These are phyloP conservation scores for Colletotrichum tabaci DNA, from an alignment of 2,329 filamentous ascomycete species.

Conservation along the genomic window DNA sequence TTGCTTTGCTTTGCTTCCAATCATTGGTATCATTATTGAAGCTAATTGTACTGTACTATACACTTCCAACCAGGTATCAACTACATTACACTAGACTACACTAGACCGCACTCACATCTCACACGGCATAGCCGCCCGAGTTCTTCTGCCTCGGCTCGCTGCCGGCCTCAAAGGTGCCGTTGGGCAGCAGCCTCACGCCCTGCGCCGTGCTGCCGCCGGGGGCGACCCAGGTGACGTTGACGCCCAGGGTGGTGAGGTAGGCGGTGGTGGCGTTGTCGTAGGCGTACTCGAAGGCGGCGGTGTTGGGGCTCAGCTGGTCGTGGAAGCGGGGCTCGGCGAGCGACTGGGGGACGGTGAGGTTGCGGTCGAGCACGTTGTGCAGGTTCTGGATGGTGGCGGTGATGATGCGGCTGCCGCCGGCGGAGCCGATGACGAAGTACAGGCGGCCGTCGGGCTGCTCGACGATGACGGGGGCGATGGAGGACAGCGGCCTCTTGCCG, in stretches of 20 bases:
- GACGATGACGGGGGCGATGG: constrained; percentile 83
- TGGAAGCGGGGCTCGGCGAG: constrained; percentile 81
- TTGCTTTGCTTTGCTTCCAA: too few species aligned
- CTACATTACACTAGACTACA: too few species aligned
- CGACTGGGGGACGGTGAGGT: constrained; percentile 73
- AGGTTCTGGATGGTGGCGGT: constrained; percentile 85
- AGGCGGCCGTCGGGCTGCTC: constrained; percentile 78
- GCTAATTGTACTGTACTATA: too few species aligned
- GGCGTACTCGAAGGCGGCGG: constrained; percentile 77
- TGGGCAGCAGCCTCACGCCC: constrained; percentile 73
- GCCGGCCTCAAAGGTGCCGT: constrained; percentile 82
- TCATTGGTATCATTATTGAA: too few species aligned
- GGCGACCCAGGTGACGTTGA: constrained; percentile 82
- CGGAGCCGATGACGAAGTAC: constrained; percentile 81
- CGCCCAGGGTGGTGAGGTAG: constrained; percentile 76
- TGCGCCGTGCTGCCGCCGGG: constrained; percentile 80
- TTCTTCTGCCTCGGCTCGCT: constrained; percentile 85
- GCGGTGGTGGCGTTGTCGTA: constrained; percentile 80
- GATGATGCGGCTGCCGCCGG: constrained; percentile 88
- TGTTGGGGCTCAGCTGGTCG: constrained; percentile 84
- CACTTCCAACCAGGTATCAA: too few species aligned
- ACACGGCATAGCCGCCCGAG: constrained; percentile 76
- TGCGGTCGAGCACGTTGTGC: constrained; percentile 80
- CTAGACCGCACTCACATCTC: constrained; percentile 14
- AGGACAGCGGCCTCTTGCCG: constrained; percentile 83